A percentile compares a stretch with the other conserved stretches of the same genome.
Conservation (phyloP, 768 basidiomycete species). For the Tylopilus subfusipes region DNA sequence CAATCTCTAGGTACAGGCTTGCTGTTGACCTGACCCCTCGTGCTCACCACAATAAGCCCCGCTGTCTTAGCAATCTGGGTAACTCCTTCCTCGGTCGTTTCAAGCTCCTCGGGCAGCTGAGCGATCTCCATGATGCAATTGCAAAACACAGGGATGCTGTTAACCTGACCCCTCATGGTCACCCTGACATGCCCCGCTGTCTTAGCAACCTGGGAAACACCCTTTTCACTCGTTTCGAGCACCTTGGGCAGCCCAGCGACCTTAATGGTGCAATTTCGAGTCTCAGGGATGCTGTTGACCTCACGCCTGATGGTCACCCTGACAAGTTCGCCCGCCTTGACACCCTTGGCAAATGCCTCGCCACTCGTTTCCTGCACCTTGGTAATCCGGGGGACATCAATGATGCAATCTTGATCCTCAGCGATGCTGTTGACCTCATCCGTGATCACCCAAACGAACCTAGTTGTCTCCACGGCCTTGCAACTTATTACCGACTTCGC, state of each 20-base stretch:
- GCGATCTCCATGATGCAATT: neutral
- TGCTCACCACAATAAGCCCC: neutral
- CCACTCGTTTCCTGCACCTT: neutral
- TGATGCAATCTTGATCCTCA: neutral
- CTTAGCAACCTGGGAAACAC: neutral
- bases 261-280: neutral
- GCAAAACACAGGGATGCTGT: neutral
- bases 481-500: too few species aligned
- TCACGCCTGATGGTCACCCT: neutral
- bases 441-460: too few species aligned
- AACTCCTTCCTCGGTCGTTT: neutral
- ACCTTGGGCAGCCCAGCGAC: neutral
- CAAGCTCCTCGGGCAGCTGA: neutral
- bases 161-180: neutral
- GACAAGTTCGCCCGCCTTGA: neutral
- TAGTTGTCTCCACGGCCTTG: too few species aligned
- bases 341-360: neutral
- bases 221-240: neutral
- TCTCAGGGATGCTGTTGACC: neutral
- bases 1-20: neutral
- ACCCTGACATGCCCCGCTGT: neutral
- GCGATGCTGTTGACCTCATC: too few species aligned
- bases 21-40: neutral
- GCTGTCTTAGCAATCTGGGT: neutral
- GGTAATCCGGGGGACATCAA: neutral